phyloP scores from a whole-genome alignment of 306 rosid species.

The Mimosa pudica region DNA sequence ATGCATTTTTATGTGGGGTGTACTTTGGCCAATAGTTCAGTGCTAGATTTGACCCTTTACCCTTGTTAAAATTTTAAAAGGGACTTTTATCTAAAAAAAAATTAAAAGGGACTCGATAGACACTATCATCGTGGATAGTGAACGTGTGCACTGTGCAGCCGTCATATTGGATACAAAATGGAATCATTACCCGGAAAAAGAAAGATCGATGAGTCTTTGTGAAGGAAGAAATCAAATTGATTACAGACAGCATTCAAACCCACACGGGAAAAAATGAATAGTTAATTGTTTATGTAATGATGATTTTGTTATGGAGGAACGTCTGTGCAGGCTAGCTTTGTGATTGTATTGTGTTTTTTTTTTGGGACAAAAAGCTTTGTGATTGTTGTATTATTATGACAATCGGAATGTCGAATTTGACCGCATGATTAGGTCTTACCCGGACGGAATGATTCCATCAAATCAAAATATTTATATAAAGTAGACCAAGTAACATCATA shows the following conservation, averaged over 20 bases:
- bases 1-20: too few species aligned
- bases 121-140: constrained; percentile 25
- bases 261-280: background rate
- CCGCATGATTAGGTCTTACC: constrained; percentile 39
- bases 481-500: background rate
- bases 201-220: constrained; percentile 12
- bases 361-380: too few species aligned
- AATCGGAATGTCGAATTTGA: constrained; percentile 34
- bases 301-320: constrained; percentile 10
- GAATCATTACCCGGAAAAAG: constrained; percentile 35
- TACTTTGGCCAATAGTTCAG: too few species aligned
- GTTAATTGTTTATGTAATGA: constrained; percentile 18
- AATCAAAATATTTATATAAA: background rate
- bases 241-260: constrained; percentile 35
- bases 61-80: too few species aligned
- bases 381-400: constrained; percentile 35
- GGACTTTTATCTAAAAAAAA: background rate
- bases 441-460: background rate
- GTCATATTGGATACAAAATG: constrained; percentile 39
- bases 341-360: constrained; percentile 27
- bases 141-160: constrained; percentile 28
- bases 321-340: constrained; percentile 31
- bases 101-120: background rate
- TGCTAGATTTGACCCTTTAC: too few species aligned
- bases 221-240: constrained; percentile 38